phyloP scores from a whole-genome alignment of 1,284 basidiomycete genomes.

The Austropuccinia psidii region DNA sequence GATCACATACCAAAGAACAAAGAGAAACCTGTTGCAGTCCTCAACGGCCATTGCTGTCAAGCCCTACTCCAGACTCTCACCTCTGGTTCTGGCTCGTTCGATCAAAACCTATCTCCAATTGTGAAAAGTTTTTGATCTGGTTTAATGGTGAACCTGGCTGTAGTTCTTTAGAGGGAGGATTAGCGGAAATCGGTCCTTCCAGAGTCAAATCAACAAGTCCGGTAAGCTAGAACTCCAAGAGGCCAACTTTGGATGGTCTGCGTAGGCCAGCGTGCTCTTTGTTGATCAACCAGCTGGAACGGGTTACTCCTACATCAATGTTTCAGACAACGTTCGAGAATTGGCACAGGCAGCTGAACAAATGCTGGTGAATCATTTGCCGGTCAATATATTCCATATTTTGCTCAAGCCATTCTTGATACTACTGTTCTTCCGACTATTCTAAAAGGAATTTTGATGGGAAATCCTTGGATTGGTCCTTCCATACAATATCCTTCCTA shows the following conservation, averaged over 20 bases:
- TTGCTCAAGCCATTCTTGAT: slow-evolving; percentile 53
- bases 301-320: slow-evolving; percentile 80
- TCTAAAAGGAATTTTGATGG: slow-evolving; percentile 80
- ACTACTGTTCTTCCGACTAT: slow-evolving; percentile 40
- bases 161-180: slow-evolving; percentile 88
- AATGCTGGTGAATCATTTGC: slow-evolving; percentile 91
- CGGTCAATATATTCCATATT: slow-evolving; percentile 98
- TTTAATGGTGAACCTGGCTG: slow-evolving; percentile 69
- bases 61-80: slow-evolving; percentile 37
- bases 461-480: slow-evolving; percentile 95
- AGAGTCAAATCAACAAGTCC: neutral
- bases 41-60: slow-evolving; percentile 27
- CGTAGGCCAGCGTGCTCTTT: slow-evolving; percentile 89
- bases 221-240: slow-evolving; percentile 50
- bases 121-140: slow-evolving; percentile 58
- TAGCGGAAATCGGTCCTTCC: slow-evolving; percentile 97
- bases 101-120: slow-evolving; percentile 79
- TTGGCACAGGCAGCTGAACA: slow-evolving; percentile 54
- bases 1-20: too few relatives aligned
- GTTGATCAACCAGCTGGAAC: slow-evolving; percentile 95
- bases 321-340: slow-evolving; percentile 73
- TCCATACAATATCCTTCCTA: slow-evolving; percentile 80
- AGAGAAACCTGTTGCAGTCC: too few relatives aligned
- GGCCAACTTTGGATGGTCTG: slow-evolving; percentile 81
- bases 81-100: slow-evolving; percentile 31